Evolutionary conservation across 2,329 filamentous ascomycete species (phyloP), one percentile per base, ranked within the genome.

Genomic region (Clarireedia paspali): DNA sequence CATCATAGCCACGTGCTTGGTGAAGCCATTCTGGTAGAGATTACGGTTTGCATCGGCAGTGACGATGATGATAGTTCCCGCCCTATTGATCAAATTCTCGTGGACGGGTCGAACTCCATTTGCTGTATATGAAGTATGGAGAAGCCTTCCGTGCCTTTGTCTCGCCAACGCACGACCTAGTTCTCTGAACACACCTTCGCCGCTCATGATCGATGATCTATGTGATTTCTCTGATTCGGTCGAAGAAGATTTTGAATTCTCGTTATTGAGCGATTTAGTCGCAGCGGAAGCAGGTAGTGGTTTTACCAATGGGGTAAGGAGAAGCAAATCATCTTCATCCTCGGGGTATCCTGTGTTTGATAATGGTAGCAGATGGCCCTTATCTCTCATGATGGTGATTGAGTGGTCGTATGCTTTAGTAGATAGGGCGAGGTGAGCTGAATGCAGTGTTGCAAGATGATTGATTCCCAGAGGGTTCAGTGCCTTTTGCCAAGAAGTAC

Each of bases 11-110:
- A 96, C 89, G 63, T 97, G 92, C 69, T 96, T 97, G 2, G 92
- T 92, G 68, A 97, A 97, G 0, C 91, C 91, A 50, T 90, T 84
- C 70, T 97, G 92, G 67, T 96, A 97, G 14, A 95, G 74, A 67
- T 97, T 96, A 42, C 91, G 81, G 68, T 96, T 96, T 0, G 91
- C 91, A 72, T 97, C 92, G 9, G 92, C 92, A 0, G 92, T 96
- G 34, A 96, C 81, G 50, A 96, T 85, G 20, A 97, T 87, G 60
- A 96, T 90, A 4, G 88, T 89, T 51, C 87, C 89, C 10, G 91
- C 91, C 63, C 91, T 80, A 62, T 91, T 88, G 68, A 96, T 95
- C 17, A 96, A 77, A 60, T 92, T 94, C 66, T 97, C 92, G 68
- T 97, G 92, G 0, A 96, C 88, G 70, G 91, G 91, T 39, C 91